Base-by-base conservation (phyloP, 306 rosid species). In the Hippophae gyantsensis region DNA sequence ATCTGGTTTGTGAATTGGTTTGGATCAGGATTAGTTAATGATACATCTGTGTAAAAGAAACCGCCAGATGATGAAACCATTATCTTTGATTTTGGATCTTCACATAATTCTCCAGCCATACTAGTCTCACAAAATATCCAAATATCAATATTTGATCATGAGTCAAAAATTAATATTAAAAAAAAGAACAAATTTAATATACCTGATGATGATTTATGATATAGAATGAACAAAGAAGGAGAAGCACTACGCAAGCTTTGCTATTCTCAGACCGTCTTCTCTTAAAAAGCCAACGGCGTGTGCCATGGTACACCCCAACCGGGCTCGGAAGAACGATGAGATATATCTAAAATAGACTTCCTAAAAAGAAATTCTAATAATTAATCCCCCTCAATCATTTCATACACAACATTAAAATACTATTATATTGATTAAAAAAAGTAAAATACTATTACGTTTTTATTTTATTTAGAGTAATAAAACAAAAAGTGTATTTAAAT, bases 281-380 rank as follows among this genome's bases (percentile, higher is more conserved):
- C 58, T 64, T 62, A 72, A 77, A 55, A 74, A 75, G 76, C 75
- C 80, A 85, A 74, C 78, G 71, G 32, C 61, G 69, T 54, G 27
- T 44, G 74, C 77, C 81, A 72, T 73, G 84, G 23, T 18, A 69
- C 81, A 64, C 41, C 57, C 65, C 71, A 70, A 71, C 86, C 82
- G 3, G 4, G 5, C 38, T 81, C 61, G 74, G 81, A 79, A 70
- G 76, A 78, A 74, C 57, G 80, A 79, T 52, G 76, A 81, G 76
- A 69, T 86, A 81, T 82, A 78, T 71, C 80, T 81, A 83, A 85
- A 83, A 55, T 76, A 78, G 77, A 70, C 78, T 82, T 84, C 81
- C 27, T 78, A 44, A 55, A 60, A 43, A 51, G 58, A 69, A 78
- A 64, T 54, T 45, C 61, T 53, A 42, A 51, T 43, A 48, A 41